Evolutionary conservation across 2,329 filamentous ascomycete genomes (phyloP).

Genomic region (Clarireedia homoeocarpa): DNA sequence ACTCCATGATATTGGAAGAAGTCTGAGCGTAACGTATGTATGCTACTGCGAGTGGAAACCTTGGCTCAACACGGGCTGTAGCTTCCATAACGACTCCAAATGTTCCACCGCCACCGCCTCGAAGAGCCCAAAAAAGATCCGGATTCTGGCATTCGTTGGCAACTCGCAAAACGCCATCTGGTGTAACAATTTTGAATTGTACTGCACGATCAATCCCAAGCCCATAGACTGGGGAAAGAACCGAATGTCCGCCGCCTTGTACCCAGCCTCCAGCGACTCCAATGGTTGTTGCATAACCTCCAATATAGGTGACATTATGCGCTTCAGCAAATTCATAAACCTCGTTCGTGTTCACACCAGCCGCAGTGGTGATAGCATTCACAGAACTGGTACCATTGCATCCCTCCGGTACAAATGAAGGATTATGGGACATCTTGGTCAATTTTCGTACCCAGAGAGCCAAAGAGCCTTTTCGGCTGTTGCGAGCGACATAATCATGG

Average conservation of each 20-base stretch:
- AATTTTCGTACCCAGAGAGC: conserved; percentile 16
- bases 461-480: conserved; percentile 13
- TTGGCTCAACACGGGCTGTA: conserved; percentile 14
- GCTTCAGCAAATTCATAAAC: conserved; percentile 23
- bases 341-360: conserved; percentile 21
- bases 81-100: conserved; percentile 35
- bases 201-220: conserved; percentile 44
- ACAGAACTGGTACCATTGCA: conserved; percentile 12
- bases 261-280: conserved; percentile 42
- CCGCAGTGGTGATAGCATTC: conserved; percentile 20
- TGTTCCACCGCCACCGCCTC: conserved; percentile 39
- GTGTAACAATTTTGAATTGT: conserved; percentile 39
- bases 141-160: conserved; percentile 34
- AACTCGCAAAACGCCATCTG: conserved; percentile 37
- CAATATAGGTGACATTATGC: conserved; percentile 23
- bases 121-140: conserved; percentile 43
- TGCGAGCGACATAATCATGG: conserved; percentile 23
- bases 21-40: conserved; percentile 11
- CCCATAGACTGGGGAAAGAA: conserved; percentile 41
- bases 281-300: conserved; percentile 33
- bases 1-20: conserved; percentile 4
- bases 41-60: conserved; percentile 10
- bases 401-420: conserved; percentile 13
- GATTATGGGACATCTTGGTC: neutral
- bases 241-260: conserved; percentile 47